Base-by-base conservation (phyloP, 176 grass and related monocot species). In the Cenchrus americanus region DNA sequence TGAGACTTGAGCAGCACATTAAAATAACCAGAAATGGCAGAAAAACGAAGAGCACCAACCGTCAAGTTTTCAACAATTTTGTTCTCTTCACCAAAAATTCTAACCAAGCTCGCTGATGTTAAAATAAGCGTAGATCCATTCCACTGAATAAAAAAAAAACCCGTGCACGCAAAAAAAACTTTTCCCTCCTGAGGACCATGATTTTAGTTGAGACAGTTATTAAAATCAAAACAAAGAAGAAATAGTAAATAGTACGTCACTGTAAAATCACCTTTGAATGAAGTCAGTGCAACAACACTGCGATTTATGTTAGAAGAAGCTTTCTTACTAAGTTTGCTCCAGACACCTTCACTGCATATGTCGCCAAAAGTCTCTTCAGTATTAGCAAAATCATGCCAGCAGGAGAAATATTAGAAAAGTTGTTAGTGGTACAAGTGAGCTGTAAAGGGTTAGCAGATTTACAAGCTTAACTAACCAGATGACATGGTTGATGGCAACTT, bases 61-160 rank as follows among this genome's bases (percentile, higher is more conserved):
- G 8, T 54, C 71, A 75, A 55, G 15, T 37, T 37, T 37, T 54
- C 50, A 53, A 19, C 71, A 55, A 75, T 55, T 26, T 75, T 55
- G 27, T 55, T 13, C 6, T 10, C 13, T 18, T 18, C 47, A 52
- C 14, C 23, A 34, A 7, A 73, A 54, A 12, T 34, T 75, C 26
- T 54, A 55, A 75, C 17, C 24, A 73, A 54, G 71, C 49, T 73
- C 7, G 46, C 49, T 73, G 71, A 73, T 30, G 71, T 73, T 14
- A 73, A 14, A 73, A 73, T 73, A 73, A 15, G 2, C 14, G 46
- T 32, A 32, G 24, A 52, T 73, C 49, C 71, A 34, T 73, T 73
- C 71, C 71, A 73, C 53, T 53, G 49, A 53, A 73, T 73, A 53
- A 73, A 73, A 53, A 73, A 73, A 53, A 73, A 52, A 5, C 71